Evolutionary conservation across 2,329 filamentous ascomycete genomes (phyloP).

Genomic region (Parascedosporium putredinis): DNA sequence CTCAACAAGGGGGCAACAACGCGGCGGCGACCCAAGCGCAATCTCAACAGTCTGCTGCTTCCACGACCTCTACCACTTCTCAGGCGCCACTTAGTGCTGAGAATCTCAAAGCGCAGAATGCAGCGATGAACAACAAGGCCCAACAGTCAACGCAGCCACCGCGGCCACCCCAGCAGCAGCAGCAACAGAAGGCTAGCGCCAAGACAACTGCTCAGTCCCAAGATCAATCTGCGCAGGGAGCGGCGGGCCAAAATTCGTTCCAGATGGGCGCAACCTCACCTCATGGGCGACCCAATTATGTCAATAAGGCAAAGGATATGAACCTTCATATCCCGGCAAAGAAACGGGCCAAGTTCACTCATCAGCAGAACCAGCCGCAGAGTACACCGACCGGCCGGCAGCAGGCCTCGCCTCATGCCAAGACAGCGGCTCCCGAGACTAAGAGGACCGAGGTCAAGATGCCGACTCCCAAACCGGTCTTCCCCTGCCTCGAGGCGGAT

Average conservation of each 20-base stretch:
- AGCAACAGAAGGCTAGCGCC: slow-evolving; percentile 14
- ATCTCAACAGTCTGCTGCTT: slow-evolving; percentile 15
- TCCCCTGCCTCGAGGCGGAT: slow-evolving; percentile 41
- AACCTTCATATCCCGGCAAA: slow-evolving; percentile 49
- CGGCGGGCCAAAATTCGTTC: slow-evolving; percentile 41
- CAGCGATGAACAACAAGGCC: slow-evolving; percentile 14
- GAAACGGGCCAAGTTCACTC: slow-evolving; percentile 43
- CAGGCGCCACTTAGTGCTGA: slow-evolving; percentile 16
- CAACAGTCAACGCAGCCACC: slow-evolving; percentile 19
- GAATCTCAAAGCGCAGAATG: slow-evolving; percentile 4
- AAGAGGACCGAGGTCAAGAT: slow-evolving; percentile 16
- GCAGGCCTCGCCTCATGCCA: slow-evolving; percentile 33
- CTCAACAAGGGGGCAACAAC: background rate
- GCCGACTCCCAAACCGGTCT: slow-evolving; percentile 29
- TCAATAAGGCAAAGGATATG: slow-evolving; percentile 39
- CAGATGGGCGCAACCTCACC: slow-evolving; percentile 45
- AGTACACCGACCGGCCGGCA: slow-evolving; percentile 28
- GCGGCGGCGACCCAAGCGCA: background rate
- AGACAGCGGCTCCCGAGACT: slow-evolving; percentile 10
- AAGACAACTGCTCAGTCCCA: slow-evolving; percentile 12
- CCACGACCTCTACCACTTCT: slow-evolving; percentile 17
- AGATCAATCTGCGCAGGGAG: background rate
- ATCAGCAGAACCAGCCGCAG: slow-evolving; percentile 28
- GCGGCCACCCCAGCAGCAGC: slow-evolving; percentile 14
- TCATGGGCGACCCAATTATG: slow-evolving; percentile 48